These are phyloP conservation scores for Sanguinoderma infundibulare DNA, from an alignment of 1,284 basidiomycete species.

Conservation along the genomic window DNA sequence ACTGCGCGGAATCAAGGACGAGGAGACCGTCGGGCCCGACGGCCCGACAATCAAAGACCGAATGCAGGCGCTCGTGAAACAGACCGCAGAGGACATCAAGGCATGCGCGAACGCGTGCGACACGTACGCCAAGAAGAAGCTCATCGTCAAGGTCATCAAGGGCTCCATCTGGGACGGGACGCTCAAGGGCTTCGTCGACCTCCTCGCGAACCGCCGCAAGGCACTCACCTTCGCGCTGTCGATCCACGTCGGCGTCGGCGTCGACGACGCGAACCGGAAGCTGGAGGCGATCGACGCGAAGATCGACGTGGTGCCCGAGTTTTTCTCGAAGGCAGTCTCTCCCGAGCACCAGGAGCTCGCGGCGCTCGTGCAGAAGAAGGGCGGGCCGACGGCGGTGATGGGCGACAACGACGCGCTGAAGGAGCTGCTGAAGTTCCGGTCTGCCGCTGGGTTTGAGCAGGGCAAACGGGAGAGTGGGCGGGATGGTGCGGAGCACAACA, in stretches of 20 bases:
- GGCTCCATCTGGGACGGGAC: conserved; percentile 17
- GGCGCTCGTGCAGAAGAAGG: conserved; percentile 20
- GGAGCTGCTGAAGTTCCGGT: conserved; percentile 16
- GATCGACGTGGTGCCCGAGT: conserved; percentile 7
- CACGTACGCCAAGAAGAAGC: conserved; percentile 35
- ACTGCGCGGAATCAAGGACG: conserved; percentile 25
- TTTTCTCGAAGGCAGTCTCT: conserved; percentile 1
- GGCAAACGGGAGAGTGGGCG: not conserved
- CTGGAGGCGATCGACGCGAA: conserved; percentile 26
- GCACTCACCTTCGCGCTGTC: conserved; percentile 38
- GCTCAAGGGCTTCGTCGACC: conserved; percentile 27
- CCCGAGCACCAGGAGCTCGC: conserved; percentile 18
- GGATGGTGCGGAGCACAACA: not conserved
- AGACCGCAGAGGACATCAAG: conserved; percentile 34
- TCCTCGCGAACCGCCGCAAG: conserved; percentile 36
- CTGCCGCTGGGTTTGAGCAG: not conserved
- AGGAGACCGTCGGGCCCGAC: conserved; percentile 17
- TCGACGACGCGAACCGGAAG: conserved; percentile 38
- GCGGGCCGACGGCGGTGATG: conserved; percentile 23
- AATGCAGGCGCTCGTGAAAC: conserved; percentile 23
- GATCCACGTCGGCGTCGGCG: conserved; percentile 37
- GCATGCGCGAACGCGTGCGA: conserved; percentile 36
- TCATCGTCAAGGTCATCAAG: conserved; percentile 40
- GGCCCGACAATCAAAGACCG: conserved; percentile 11
- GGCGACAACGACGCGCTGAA: conserved; percentile 21